These are phyloP conservation scores for Rhodosporidiobolus odoratus DNA, from an alignment of 768 basidiomycete species.

Conservation along the genomic window DNA sequence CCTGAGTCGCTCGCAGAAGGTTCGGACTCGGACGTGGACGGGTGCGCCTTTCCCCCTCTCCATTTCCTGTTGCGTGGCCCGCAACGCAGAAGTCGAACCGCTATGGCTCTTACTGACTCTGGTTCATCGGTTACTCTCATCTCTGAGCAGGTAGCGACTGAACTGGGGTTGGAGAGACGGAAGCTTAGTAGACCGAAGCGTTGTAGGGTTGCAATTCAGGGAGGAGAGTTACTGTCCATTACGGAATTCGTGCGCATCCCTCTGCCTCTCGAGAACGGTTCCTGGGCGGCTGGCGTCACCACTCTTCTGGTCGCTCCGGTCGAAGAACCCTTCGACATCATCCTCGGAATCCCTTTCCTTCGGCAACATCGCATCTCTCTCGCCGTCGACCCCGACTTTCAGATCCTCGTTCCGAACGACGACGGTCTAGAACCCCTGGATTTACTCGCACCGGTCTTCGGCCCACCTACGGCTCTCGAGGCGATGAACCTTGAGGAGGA, in stretches of 20 bases:
- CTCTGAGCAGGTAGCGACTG: not conserved
- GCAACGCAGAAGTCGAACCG: not conserved
- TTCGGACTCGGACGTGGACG: slow-evolving; percentile 12
- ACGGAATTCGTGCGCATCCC: slow-evolving; percentile 4
- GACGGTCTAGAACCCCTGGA: not conserved
- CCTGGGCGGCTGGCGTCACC: not conserved
- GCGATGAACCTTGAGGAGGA: too few relatives aligned
- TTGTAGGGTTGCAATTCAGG: not conserved
- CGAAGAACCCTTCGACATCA: slow-evolving; percentile 12
- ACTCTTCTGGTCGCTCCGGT: slow-evolving; percentile 1
- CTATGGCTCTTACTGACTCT: slow-evolving; percentile 5
- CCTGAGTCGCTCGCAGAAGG: slow-evolving; percentile 1
- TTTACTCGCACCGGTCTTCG: not conserved
- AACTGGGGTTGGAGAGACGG: not conserved
- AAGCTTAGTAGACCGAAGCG: slow-evolving; percentile 3
- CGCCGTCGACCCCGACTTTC: not conserved
- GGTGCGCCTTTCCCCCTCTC: slow-evolving; percentile 15
- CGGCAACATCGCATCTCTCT: not conserved
- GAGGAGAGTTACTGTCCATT: not conserved
- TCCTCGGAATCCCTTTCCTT: slow-evolving; percentile 12
- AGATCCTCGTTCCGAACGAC: not conserved
- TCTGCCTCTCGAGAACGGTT: not conserved
- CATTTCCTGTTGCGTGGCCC: not conserved
- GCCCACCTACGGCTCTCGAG: not conserved
- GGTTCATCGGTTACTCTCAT: slow-evolving; percentile 7